Conservation (phyloP, 164 flowering plant genomes). For the Platanus orientalis region DNA sequence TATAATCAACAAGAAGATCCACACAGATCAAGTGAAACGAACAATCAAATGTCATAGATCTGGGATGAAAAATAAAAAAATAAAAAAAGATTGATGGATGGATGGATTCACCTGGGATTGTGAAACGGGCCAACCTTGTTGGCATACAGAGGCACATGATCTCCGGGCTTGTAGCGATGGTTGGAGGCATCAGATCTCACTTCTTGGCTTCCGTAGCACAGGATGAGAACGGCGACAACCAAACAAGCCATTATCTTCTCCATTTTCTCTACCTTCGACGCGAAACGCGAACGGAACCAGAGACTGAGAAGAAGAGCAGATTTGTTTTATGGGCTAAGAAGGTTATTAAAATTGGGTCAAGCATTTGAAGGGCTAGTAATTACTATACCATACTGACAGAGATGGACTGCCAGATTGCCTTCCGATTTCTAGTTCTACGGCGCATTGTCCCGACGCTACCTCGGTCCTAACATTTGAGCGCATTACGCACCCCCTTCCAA, state of each 20-base stretch:
- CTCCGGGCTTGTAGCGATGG: constrained; percentile 56
- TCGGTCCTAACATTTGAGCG: background rate
- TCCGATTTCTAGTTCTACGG: background rate
- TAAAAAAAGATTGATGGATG: background rate
- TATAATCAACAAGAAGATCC: background rate
- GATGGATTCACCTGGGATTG: constrained; percentile 29
- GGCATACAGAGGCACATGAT: constrained; percentile 62
- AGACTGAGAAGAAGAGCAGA: background rate
- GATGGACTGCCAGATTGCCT: constrained; percentile 1
- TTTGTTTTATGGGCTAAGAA: background rate
- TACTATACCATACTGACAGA: background rate
- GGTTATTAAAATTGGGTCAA: background rate
- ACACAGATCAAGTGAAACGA: background rate
- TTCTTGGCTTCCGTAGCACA: constrained; percentile 16
- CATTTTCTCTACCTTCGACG: constrained; percentile 12
- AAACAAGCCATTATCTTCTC: constrained; percentile 12
- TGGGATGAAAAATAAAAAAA: background rate
- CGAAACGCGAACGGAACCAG: background rate
- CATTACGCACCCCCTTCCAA: background rate
- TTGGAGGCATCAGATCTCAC: constrained; percentile 48
- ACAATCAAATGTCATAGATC: constrained; percentile 9
- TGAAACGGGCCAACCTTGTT: constrained; percentile 78
- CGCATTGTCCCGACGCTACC: background rate
- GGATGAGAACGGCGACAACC: constrained; percentile 19
- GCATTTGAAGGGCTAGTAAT: background rate